Percentiles rank a stretch among this genome's conserved stretches.
phyloP scores from a whole-genome alignment of 768 basidiomycete species.

The Leccinum disarticulatum region DNA sequence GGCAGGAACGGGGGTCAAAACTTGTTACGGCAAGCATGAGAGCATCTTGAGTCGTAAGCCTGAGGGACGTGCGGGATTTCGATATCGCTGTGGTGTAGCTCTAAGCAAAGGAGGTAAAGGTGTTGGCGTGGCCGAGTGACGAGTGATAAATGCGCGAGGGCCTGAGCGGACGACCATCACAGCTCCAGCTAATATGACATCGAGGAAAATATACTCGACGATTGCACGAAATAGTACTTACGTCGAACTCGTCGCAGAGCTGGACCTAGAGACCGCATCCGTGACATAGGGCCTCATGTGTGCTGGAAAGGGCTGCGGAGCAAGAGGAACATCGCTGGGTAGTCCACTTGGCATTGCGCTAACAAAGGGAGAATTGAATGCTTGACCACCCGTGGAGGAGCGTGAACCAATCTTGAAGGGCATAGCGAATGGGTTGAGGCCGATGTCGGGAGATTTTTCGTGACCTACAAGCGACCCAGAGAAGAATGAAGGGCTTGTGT shows the following conservation, averaged over 20 bases:
- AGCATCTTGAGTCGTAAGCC: conserved; percentile 19
- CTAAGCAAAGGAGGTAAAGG: conserved; percentile 25
- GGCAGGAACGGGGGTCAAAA: conserved; percentile 7
- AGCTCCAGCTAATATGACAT: conserved; percentile 31
- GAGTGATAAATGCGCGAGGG: conserved; percentile 13
- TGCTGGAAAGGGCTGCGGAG: conserved; percentile 25
- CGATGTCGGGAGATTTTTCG: conserved; percentile 20
- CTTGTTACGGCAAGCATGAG: conserved; percentile 13
- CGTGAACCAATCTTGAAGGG: conserved; percentile 29
- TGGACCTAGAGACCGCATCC: conserved; percentile 33
- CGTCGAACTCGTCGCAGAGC: conserved; percentile 35
- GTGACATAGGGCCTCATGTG: conserved; percentile 16
- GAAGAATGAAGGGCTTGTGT: conserved; percentile 9
- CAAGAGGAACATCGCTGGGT: conserved; percentile 23
- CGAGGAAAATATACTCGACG: background rate
- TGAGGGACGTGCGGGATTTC: conserved; percentile 2
- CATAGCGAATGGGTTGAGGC: conserved; percentile 34
- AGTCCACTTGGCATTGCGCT: conserved; percentile 15
- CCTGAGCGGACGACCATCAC: conserved; percentile 22
- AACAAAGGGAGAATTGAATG: conserved; percentile 5
- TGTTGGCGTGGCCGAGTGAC: conserved; percentile 18
- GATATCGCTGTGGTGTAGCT: background rate
- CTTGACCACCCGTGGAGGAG: conserved; percentile 4
- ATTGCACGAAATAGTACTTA: conserved; percentile 13
- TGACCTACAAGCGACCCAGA: conserved; percentile 11